Evolutionary conservation across 1,284 basidiomycete species (phyloP).

Genomic region (Melampsora americana): DNA sequence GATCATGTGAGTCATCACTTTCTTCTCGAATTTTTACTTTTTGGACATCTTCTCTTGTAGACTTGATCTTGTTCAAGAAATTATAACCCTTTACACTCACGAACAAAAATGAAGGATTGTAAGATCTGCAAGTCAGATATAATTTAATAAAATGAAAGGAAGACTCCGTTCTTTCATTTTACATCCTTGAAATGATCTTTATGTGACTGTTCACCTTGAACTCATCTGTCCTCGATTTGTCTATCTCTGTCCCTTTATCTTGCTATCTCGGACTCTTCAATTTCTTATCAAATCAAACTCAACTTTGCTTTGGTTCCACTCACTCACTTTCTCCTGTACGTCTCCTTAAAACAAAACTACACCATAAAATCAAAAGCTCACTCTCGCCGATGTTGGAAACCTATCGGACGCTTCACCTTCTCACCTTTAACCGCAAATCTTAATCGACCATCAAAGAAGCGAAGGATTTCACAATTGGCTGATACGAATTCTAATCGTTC

Average conservation of each 20-base stretch:
- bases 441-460: constrained; percentile 38
- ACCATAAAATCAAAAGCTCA: constrained; percentile 36
- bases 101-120: neutral
- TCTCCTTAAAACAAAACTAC: neutral
- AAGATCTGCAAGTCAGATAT: neutral
- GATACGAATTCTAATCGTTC: constrained; percentile 19
- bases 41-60: neutral
- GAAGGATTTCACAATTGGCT: constrained; percentile 35
- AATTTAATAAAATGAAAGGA: neutral
- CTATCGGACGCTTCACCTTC: constrained; percentile 15
- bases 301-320: neutral
- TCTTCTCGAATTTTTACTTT: neutral
- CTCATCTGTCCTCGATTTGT: neutral
- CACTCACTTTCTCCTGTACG: constrained; percentile 3
- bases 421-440: neutral
- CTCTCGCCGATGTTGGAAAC: constrained; percentile 42
- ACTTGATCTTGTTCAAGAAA: neutral
- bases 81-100: neutral
- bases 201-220: neutral
- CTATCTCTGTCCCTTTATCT: neutral
- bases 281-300: neutral
- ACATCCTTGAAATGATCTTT: neutral
- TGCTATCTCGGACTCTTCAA: neutral
- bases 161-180: neutral
- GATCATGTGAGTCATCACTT: constrained; percentile 29